A percentile compares a stretch with the other conserved stretches of the same genome.
These are phyloP conservation scores for Inga leiocalycina DNA, from an alignment of 306 rosid genomes.

Conservation along the genomic window DNA sequence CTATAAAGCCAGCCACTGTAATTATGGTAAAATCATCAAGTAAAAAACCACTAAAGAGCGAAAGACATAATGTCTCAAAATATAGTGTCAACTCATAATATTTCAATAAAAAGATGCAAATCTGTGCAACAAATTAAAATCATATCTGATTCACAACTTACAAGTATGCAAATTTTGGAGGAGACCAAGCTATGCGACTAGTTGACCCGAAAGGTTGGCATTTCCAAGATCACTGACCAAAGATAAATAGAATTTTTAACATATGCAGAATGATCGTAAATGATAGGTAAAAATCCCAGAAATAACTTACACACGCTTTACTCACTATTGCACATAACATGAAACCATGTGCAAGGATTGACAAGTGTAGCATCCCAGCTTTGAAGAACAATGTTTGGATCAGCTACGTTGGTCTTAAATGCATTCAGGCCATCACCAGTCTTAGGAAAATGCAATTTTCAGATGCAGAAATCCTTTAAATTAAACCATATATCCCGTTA, in stretches of 20 bases:
- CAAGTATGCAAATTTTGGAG: conserved; percentile 69
- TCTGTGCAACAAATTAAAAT: background rate
- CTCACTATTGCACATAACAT: conserved; percentile 62
- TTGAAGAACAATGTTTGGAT: conserved; percentile 57
- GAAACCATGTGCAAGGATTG: conserved; percentile 84
- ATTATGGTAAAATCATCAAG: background rate
- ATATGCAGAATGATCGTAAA: background rate
- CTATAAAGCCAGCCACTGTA: background rate
- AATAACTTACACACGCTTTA: conserved; percentile 67
- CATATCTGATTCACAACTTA: conserved; percentile 40
- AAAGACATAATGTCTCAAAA: background rate
- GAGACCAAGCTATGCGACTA: conserved; percentile 67
- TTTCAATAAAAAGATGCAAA: background rate
- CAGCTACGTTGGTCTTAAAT: conserved; percentile 49
- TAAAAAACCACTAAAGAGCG: background rate
- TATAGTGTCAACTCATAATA: background rate
- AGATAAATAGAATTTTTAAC: conserved; percentile 9
- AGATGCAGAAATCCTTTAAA: background rate
- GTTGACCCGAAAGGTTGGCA: conserved; percentile 62
- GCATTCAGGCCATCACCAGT: conserved; percentile 70
- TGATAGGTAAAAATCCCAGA: background rate
- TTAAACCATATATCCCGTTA: background rate
- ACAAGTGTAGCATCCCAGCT: conserved; percentile 71
- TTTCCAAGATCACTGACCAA: conserved; percentile 73
- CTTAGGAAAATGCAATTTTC: background rate